phyloP scores from a whole-genome alignment of 768 basidiomycete genomes.

The Leucocoprinus birnbaumii region DNA sequence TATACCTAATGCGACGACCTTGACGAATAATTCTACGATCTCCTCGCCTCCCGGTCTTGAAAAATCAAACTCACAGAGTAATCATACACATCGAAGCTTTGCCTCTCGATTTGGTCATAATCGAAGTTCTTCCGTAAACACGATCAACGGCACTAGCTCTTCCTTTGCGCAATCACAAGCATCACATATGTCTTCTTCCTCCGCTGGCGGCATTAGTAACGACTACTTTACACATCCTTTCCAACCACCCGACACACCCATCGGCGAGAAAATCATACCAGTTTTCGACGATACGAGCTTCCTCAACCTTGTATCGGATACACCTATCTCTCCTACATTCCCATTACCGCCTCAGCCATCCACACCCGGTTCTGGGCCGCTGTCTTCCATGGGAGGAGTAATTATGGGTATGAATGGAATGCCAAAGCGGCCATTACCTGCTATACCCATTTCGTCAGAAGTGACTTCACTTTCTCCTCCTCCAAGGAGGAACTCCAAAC shows the following conservation, averaged over 20 bases:
- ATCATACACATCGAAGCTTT: constrained; percentile 7
- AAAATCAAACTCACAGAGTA: constrained; percentile 7
- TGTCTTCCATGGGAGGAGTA: not conserved
- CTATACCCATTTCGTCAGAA: constrained; percentile 19
- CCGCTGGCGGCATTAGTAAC: constrained; percentile 1
- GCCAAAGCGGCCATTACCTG: constrained; percentile 14
- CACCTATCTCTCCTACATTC: constrained; percentile 40
- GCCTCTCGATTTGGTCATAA: not conserved
- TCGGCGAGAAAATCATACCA: constrained; percentile 59
- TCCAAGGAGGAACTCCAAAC: constrained; percentile 57
- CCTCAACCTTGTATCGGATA: constrained; percentile 40
- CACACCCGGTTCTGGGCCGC: constrained; percentile 13
- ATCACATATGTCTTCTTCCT: constrained; percentile 13
- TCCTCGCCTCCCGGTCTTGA: constrained; percentile 15
- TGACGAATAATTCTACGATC: constrained; percentile 20
- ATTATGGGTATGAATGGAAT: not conserved
- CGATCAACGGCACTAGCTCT: constrained; percentile 14
- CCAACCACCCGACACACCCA: constrained; percentile 45
- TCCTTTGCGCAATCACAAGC: constrained; percentile 10
- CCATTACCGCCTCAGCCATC: constrained; percentile 24
- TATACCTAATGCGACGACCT: constrained; percentile 12
- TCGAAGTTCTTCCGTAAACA: constrained; percentile 1
- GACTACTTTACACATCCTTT: constrained; percentile 1
- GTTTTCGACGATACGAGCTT: constrained; percentile 58
- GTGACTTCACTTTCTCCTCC: constrained; percentile 54